phyloP scores from a whole-genome alignment of 2,329 filamentous ascomycete species.

The Monosporascus cannonballus region DNA sequence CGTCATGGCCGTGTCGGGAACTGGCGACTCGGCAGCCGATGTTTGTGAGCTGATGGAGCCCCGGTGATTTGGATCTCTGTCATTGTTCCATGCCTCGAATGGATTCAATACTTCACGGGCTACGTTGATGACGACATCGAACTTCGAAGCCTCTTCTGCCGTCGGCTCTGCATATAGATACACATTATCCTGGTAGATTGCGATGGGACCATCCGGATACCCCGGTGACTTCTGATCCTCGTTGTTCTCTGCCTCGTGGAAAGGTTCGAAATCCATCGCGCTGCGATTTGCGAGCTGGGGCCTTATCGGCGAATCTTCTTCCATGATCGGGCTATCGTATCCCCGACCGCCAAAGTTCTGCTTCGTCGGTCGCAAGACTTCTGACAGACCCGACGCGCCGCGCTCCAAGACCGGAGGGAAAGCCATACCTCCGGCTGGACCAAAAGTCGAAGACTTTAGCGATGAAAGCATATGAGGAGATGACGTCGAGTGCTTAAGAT shows the following conservation, averaged over 20 bases:
- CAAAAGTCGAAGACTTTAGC: constrained; percentile 53
- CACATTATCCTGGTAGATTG: constrained; percentile 73
- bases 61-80: constrained; percentile 17
- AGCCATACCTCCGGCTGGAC: constrained; percentile 56
- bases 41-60: constrained; percentile 24
- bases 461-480: constrained; percentile 61
- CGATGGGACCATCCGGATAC: constrained; percentile 75
- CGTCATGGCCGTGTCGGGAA: constrained; percentile 52
- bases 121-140: constrained; percentile 81
- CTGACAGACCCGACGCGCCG: constrained; percentile 55
- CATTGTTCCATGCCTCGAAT: constrained; percentile 39
- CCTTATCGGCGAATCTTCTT: constrained; percentile 53
- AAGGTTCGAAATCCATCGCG: constrained; percentile 53
- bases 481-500: constrained; percentile 61
- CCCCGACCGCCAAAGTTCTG: constrained; percentile 21
- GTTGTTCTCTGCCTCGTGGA: constrained; percentile 62
- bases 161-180: constrained; percentile 77
- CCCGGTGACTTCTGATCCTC: constrained; percentile 76
- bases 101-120: constrained; percentile 77
- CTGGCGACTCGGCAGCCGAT: constrained; percentile 35
- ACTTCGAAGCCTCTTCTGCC: constrained; percentile 67
- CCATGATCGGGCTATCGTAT: constrained; percentile 40
- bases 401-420: constrained; percentile 56
- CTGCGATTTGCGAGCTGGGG: constrained; percentile 56
- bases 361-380: constrained; percentile 48